Evolutionary conservation across 1,284 basidiomycete species (phyloP).

Genomic region (Trichosporon faecale): DNA sequence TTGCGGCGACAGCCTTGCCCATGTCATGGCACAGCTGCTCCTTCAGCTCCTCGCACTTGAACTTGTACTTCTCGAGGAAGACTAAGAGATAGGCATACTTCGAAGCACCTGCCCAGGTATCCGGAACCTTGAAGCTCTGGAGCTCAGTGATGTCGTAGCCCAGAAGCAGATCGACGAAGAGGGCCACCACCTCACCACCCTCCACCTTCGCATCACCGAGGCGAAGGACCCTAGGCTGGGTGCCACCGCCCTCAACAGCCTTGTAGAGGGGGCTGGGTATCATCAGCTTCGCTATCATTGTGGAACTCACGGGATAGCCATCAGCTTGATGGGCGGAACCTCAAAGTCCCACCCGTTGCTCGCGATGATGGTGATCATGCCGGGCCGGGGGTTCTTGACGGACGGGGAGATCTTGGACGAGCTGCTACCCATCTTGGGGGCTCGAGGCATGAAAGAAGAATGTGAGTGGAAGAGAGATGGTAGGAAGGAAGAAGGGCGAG

Average conservation of each 20-base stretch:
- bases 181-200: neutral
- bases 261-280: neutral
- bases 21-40: neutral
- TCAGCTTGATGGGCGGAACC: neutral
- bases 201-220: neutral
- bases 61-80: neutral
- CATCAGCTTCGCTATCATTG: neutral
- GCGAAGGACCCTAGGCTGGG: too few species aligned
- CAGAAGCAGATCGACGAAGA: neutral
- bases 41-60: neutral
- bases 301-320: neutral
- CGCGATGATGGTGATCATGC: neutral
- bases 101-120: neutral
- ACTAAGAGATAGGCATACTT: neutral
- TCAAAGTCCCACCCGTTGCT: neutral
- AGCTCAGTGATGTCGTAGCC: neutral
- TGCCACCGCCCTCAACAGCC: too few species aligned
- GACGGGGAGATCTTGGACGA: too few species aligned
- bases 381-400: too few species aligned
- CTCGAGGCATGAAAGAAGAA: neutral
- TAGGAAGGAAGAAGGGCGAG: neutral
- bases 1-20: neutral
- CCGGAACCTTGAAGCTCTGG: neutral
- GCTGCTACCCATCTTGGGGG: too few species aligned
- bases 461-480: neutral